These are phyloP conservation scores for Pseudocercospora macadamiae DNA, from an alignment of 2,329 filamentous ascomycete species.

Conservation along the genomic window DNA sequence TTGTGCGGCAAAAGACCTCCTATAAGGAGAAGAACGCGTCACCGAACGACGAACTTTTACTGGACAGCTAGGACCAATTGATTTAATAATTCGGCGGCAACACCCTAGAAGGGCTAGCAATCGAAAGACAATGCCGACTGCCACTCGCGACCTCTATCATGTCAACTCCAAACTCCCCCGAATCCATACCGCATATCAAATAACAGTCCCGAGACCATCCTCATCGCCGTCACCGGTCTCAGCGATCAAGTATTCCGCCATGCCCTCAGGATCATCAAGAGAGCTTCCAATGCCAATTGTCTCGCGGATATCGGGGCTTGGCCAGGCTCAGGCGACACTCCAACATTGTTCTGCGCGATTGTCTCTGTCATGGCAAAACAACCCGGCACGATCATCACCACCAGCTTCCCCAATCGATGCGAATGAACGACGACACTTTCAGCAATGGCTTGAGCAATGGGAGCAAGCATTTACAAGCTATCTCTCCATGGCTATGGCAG, in stretches of 20 bases:
- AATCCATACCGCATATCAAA: conserved; percentile 23
- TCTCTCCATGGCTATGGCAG: conserved; percentile 31
- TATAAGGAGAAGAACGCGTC: not conserved
- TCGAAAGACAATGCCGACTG: conserved; percentile 23
- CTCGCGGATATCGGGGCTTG: conserved; percentile 31
- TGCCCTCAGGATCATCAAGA: conserved; percentile 25
- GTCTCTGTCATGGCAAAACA: conserved; percentile 25
- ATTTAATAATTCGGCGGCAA: not conserved
- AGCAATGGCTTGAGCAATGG: conserved; percentile 38
- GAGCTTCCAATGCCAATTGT: conserved; percentile 39
- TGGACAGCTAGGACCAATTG: not conserved
- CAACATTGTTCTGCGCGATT: conserved; percentile 36
- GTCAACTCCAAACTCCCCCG: conserved; percentile 22
- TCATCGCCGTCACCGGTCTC: conserved; percentile 16
- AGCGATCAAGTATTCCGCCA: conserved; percentile 11
- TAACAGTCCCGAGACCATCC: conserved; percentile 12
- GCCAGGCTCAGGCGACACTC: conserved; percentile 38
- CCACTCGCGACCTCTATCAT: conserved; percentile 25
- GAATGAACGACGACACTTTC: conserved; percentile 26
- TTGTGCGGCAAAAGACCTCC: not conserved
- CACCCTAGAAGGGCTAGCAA: not conserved
- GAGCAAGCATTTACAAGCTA: conserved; percentile 36
- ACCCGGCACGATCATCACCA: conserved; percentile 22
- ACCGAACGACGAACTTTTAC: not conserved
- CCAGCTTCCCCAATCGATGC: conserved; percentile 24